Percentiles rank a stretch among this genome's conserved stretches.
These are phyloP conservation scores for Geotrichum carabidarum DNA, from an alignment of 1,139 yeast species.

Conservation along the genomic window DNA sequence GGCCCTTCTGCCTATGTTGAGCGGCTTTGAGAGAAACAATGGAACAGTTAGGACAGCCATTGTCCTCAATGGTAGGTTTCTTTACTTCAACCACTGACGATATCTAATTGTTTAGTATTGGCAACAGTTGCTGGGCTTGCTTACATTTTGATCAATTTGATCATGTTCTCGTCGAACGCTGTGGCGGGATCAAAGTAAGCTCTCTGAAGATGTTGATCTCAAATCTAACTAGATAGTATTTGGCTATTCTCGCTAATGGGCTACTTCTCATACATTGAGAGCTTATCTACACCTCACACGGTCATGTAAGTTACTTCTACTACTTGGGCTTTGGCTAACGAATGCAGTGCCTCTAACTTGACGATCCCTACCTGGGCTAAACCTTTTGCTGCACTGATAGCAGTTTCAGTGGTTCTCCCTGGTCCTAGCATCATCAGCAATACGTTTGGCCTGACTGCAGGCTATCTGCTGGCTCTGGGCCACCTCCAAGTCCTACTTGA, in stretches of 20 bases:
- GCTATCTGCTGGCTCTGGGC: constrained; percentile 55
- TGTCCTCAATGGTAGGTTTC: constrained; percentile 48
- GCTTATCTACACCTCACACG: constrained; percentile 46
- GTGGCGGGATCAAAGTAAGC: constrained; percentile 16
- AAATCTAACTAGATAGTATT: constrained; percentile 43
- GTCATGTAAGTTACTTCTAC: constrained; percentile 27
- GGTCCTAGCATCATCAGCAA: constrained; percentile 74
- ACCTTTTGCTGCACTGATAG: constrained; percentile 53
- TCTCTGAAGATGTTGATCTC: not conserved
- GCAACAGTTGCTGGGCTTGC: constrained; percentile 68
- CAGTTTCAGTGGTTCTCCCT: constrained; percentile 49
- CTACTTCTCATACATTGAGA: constrained; percentile 59
- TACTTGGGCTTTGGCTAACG: constrained; percentile 14
- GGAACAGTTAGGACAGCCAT: constrained; percentile 90
- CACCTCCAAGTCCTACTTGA: constrained; percentile 48
- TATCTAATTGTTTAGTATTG: constrained; percentile 35
- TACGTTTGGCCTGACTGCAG: constrained; percentile 48
- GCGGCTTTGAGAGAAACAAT: constrained; percentile 59
- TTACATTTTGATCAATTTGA: constrained; percentile 53
- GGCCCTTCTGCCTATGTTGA: constrained; percentile 58
- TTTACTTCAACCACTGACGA: too few relatives aligned
- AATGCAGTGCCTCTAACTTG: constrained; percentile 22
- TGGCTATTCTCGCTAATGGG: constrained; percentile 70
- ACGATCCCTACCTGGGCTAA: constrained; percentile 56
- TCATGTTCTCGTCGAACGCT: constrained; percentile 52